These are phyloP conservation scores for Soucietia sequanensis DNA, from an alignment of 805 yeast genomes.

Conservation along the genomic window DNA sequence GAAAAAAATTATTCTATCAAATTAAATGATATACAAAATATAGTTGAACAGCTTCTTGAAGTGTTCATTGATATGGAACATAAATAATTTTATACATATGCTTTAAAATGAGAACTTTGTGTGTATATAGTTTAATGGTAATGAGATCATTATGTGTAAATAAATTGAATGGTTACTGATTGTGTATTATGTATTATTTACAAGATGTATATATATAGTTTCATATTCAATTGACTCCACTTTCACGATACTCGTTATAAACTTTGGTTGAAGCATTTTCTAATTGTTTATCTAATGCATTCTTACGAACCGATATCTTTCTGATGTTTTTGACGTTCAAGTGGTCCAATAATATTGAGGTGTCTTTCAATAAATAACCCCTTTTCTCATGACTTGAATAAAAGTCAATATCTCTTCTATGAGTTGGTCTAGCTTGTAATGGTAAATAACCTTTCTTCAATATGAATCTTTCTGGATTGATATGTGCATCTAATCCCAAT, in stretches of 20 bases:
- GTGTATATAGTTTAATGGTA: no score
- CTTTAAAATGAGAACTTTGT: no score
- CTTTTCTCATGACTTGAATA: constrained; percentile 70
- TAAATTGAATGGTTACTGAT: constrained; percentile 1
- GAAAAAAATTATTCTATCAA: constrained; percentile 13
- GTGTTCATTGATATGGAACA: constrained; percentile 30
- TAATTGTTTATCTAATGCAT: constrained; percentile 36
- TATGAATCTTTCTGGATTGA: constrained; percentile 69
- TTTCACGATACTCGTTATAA: constrained; percentile 13
- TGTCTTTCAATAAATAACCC: constrained; percentile 64
- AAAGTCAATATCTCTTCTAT: constrained; percentile 73
- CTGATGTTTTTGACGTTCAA: constrained; percentile 18
- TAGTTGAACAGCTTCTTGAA: constrained; percentile 38
- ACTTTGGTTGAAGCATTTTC: constrained; percentile 26
- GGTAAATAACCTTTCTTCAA: constrained; percentile 78
- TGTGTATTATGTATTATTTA: constrained; percentile 4
- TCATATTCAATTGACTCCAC: no score
- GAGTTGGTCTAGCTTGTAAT: constrained; percentile 79
- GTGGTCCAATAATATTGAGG: constrained; percentile 38
- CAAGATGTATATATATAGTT: no score
- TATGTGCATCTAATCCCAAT: constrained; percentile 70
- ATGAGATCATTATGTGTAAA: not conserved
- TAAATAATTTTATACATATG: no score
- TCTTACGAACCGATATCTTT: constrained; percentile 25
- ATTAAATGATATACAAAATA: constrained; percentile 34